Conservation (phyloP, 1,139 yeast species). For the Pichia sp. region DNA sequence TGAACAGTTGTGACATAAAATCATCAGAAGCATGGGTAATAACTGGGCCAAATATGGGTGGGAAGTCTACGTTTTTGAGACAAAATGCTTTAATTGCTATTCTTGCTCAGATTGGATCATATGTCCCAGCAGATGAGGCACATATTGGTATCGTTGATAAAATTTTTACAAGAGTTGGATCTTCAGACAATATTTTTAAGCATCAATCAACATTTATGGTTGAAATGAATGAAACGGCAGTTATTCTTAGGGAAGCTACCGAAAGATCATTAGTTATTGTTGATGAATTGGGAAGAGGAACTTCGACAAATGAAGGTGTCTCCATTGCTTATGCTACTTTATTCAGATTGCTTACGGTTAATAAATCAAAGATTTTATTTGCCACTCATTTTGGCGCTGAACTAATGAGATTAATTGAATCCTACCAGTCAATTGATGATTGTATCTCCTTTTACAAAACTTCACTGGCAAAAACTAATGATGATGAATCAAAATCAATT, state of each 20-base stretch:
- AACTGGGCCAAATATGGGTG: slow-evolving; percentile 98
- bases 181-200: slow-evolving; percentile 82
- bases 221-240: slow-evolving; percentile 93
- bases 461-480: slow-evolving; percentile 32
- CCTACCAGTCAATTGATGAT: slow-evolving; percentile 33
- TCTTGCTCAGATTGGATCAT: slow-evolving; percentile 85
- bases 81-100: slow-evolving; percentile 83
- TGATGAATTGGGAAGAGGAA: slow-evolving; percentile 97
- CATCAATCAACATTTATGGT: slow-evolving; percentile 95
- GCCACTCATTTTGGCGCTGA: slow-evolving; percentile 92
- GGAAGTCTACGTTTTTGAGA: slow-evolving; percentile 83
- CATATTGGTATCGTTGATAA: slow-evolving; percentile 76
- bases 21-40: slow-evolving; percentile 56
- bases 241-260: slow-evolving; percentile 73
- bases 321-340: slow-evolving; percentile 86
- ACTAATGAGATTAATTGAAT: slow-evolving; percentile 38
- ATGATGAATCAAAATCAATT: slow-evolving; percentile 16
- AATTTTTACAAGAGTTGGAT: slow-evolving; percentile 83
- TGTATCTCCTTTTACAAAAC: slow-evolving; percentile 41
- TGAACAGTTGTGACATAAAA: slow-evolving; percentile 54
- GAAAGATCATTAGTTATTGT: slow-evolving; percentile 72
- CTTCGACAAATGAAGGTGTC: slow-evolving; percentile 83
- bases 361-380: slow-evolving; percentile 71
- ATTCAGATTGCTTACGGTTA: slow-evolving; percentile 46
- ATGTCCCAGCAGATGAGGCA: slow-evolving; percentile 75